Percentiles rank a stretch among this genome's conserved stretches.
phyloP scores from a whole-genome alignment of 345 rosid genomes.

The Camelina laxa region DNA sequence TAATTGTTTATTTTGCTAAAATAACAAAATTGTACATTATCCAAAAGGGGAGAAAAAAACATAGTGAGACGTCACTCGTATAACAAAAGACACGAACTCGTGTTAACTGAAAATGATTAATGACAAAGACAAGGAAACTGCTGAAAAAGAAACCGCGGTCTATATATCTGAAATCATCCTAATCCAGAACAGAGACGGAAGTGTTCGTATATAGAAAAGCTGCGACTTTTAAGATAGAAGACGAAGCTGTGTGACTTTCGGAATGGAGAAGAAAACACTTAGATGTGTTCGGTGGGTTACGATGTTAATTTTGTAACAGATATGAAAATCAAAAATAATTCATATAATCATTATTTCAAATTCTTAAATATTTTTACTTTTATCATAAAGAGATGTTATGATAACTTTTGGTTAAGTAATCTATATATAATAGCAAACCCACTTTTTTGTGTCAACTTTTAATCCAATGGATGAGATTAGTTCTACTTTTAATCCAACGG shows the following conservation, averaged over 20 bases:
- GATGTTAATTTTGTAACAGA: slow-evolving; percentile 44
- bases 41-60: background rate
- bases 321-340: too few relatives aligned
- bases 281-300: slow-evolving; percentile 77
- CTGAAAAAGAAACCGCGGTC: background rate
- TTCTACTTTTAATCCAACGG: too few relatives aligned
- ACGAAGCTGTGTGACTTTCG: slow-evolving; percentile 6
- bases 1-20: too few relatives aligned
- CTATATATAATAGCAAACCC: too few relatives aligned
- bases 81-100: background rate
- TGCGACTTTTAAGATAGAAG: background rate
- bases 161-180: background rate
- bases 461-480: too few relatives aligned
- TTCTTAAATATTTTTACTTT: background rate
- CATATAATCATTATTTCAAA: too few relatives aligned
- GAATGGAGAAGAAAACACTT: slow-evolving; percentile 51
- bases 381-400: background rate
- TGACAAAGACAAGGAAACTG: background rate
- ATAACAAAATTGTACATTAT: background rate
- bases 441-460: too few relatives aligned
- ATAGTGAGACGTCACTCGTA: slow-evolving; percentile 8
- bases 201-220: background rate
- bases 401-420: background rate
- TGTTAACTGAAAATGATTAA: background rate
- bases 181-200: slow-evolving; percentile 1